These are phyloP conservation scores for Platismatia glauca DNA, from an alignment of 495 filamentous ascomycete species.

Conservation along the genomic window DNA sequence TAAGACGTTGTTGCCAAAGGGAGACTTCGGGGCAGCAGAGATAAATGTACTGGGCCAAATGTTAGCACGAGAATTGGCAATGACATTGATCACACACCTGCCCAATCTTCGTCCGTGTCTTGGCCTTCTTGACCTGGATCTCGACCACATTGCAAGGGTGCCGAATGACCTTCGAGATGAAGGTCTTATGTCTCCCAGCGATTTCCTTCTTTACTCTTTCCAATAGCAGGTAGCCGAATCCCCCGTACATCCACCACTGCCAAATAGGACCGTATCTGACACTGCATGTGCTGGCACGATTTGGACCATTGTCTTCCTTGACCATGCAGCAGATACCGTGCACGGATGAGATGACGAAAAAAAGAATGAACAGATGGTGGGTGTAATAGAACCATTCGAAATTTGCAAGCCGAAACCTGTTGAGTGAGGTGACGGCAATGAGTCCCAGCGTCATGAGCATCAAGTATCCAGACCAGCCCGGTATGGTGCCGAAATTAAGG, in stretches of 20 bases:
- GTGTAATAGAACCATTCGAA: constrained; percentile 78
- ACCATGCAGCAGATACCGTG: constrained; percentile 79
- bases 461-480: constrained; percentile 71
- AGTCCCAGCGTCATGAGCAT: constrained; percentile 61
- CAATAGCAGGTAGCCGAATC: constrained; percentile 59
- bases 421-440: constrained; percentile 60
- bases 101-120: constrained; percentile 65
- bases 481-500: constrained; percentile 62
- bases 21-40: constrained; percentile 74
- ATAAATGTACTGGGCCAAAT: constrained; percentile 55
- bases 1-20: constrained; percentile 71
- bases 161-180: constrained; percentile 74
- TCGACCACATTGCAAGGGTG: constrained; percentile 76
- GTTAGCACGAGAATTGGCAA: background rate
- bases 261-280: constrained; percentile 58
- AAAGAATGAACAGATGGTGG: constrained; percentile 67
- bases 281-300: constrained; percentile 42
- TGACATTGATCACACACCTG: constrained; percentile 36
- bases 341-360: constrained; percentile 75
- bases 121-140: constrained; percentile 78
- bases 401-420: constrained; percentile 58
- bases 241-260: constrained; percentile 73
- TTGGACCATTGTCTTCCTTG: constrained; percentile 62
- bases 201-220: constrained; percentile 63
- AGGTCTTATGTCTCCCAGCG: constrained; percentile 63